Conservation (phyloP, 257 asterid species). For the Lavandula angustifolia region DNA sequence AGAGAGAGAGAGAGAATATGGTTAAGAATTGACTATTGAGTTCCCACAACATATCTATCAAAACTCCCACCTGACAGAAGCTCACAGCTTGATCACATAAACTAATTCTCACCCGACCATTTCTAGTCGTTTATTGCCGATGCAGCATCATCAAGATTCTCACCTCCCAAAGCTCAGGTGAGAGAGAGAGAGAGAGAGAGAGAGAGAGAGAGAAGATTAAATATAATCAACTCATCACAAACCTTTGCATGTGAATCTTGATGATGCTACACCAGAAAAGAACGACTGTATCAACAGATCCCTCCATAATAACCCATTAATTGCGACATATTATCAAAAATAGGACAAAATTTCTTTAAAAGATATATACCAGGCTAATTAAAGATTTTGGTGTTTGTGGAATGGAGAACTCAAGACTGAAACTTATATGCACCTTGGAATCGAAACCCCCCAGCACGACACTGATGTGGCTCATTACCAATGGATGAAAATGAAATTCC, state of each 20-base stretch:
- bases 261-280: constrained; percentile 50
- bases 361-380: no score
- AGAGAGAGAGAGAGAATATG: neutral
- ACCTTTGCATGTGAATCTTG: constrained; percentile 50
- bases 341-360: no score
- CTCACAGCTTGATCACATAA: constrained; percentile 14
- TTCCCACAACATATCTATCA: constrained; percentile 14
- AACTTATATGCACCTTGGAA: neutral
- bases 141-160: constrained; percentile 56
- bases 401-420: constrained; percentile 1
- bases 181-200: constrained; percentile 18
- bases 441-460: constrained; percentile 16
- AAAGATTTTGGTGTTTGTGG: neutral
- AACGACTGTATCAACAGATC: constrained; percentile 35
- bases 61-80: constrained; percentile 25
- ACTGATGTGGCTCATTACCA: constrained; percentile 34
- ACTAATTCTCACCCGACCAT: constrained; percentile 8
- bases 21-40: constrained; percentile 13
- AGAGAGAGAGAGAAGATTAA: neutral
- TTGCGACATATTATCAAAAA: no score
- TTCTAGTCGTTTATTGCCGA: constrained; percentile 43
- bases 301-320: neutral
- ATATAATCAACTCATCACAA: neutral
- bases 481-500: neutral
- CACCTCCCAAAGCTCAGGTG: constrained; percentile 30